Percentiles rank a stretch among this genome's conserved stretches.
These are phyloP conservation scores for Boletus holoroseus DNA, from an alignment of 1,284 basidiomycete species.

Conservation along the genomic window DNA sequence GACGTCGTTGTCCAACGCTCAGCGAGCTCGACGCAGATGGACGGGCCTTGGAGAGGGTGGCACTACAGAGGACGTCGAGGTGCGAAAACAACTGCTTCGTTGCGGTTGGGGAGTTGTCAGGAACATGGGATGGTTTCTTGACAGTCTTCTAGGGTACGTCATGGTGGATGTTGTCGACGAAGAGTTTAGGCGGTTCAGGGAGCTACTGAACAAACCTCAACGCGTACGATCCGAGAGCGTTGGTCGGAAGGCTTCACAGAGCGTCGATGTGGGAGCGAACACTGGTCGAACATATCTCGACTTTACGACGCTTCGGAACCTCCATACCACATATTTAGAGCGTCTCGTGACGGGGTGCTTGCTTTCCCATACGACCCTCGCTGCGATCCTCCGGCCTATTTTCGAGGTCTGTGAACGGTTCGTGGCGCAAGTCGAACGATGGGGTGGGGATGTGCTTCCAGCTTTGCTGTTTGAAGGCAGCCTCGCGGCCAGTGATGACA, in stretches of 20 bases:
- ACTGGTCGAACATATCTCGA: slow-evolving; percentile 48
- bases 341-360: slow-evolving; percentile 76
- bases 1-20: slow-evolving; percentile 77
- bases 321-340: slow-evolving; percentile 79
- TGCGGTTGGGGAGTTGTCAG: slow-evolving; percentile 81
- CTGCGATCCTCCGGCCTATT: slow-evolving; percentile 62
- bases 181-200: slow-evolving; percentile 69
- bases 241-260: slow-evolving; percentile 12
- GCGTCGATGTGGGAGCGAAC: slow-evolving; percentile 12
- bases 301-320: slow-evolving; percentile 76
- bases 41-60: slow-evolving; percentile 85
- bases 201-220: slow-evolving; percentile 42
- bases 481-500: slow-evolving; percentile 45
- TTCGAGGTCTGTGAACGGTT: slow-evolving; percentile 81
- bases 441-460: slow-evolving; percentile 89
- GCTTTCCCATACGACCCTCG: slow-evolving; percentile 61
- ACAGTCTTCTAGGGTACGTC: slow-evolving; percentile 73
- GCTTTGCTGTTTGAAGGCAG: slow-evolving; percentile 77
- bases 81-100: slow-evolving; percentile 59
- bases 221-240: slow-evolving; percentile 24
- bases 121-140: slow-evolving; percentile 89
- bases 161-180: slow-evolving; percentile 88
- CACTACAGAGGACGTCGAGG: slow-evolving; percentile 60
- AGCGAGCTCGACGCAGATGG: slow-evolving; percentile 76
- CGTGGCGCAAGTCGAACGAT: slow-evolving; percentile 78